phyloP scores from a whole-genome alignment of 306 rosid species.

The Dalbergia oliveri region DNA sequence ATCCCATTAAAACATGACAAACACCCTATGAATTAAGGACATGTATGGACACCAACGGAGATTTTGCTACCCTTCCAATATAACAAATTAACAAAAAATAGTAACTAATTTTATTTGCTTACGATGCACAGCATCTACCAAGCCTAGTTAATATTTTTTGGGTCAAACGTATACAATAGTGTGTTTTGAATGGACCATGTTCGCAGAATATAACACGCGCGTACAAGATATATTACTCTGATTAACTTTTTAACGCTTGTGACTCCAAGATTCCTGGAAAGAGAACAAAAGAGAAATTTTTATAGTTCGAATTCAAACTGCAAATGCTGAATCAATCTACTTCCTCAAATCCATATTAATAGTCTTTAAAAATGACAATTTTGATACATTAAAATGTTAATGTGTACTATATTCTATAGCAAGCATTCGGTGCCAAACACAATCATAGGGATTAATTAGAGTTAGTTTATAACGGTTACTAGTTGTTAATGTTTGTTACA shows the following conservation, averaged over 20 bases:
- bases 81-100: not conserved
- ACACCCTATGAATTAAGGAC: not conserved
- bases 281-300: not conserved
- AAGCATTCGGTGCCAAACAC: not conserved
- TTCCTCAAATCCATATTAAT: too few species aligned
- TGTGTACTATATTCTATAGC: too few species aligned
- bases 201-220: not conserved
- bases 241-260: not conserved
- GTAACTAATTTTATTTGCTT: not conserved
- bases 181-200: not conserved
- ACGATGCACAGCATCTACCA: not conserved
- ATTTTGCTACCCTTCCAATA: not conserved
- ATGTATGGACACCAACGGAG: not conserved
- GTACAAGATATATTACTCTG: not conserved
- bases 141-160: not conserved
- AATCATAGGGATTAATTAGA: too few species aligned
- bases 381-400: too few species aligned
- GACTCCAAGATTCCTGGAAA: not conserved
- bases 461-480: too few species aligned
- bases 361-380: too few species aligned
- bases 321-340: not conserved
- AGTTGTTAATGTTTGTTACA: too few species aligned
- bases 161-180: not conserved
- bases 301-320: not conserved
- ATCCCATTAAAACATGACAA: too few species aligned